phyloP scores from a whole-genome alignment of 257 asterid species.

The Leptodermis oblonga region DNA sequence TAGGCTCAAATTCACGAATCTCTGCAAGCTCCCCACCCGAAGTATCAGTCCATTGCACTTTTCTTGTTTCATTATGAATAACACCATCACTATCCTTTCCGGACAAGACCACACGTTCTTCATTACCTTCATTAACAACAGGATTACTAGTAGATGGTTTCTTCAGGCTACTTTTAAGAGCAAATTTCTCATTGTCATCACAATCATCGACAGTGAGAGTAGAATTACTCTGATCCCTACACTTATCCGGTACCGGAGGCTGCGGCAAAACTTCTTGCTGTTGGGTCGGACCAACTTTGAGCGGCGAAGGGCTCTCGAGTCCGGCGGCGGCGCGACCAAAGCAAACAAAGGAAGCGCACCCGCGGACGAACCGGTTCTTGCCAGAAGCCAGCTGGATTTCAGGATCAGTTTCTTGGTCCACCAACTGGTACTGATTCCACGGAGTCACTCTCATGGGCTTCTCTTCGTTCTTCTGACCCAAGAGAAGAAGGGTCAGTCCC shows the following conservation, averaged over 20 bases:
- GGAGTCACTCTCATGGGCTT: slow-evolving; percentile 98
- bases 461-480: slow-evolving; percentile 83
- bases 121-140: slow-evolving; percentile 24
- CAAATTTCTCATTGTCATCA: slow-evolving; percentile 28
- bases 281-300: slow-evolving; percentile 68
- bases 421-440: slow-evolving; percentile 98
- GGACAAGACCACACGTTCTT: slow-evolving; percentile 26
- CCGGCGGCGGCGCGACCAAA: slow-evolving; percentile 77
- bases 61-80: slow-evolving; percentile 53
- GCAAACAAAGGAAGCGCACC: slow-evolving; percentile 84
- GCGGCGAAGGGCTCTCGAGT: slow-evolving; percentile 62
- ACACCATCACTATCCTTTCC: slow-evolving; percentile 32
- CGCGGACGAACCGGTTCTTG: slow-evolving; percentile 59
- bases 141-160: slow-evolving; percentile 32
- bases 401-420: slow-evolving; percentile 78
- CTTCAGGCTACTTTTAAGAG: slow-evolving; percentile 78
- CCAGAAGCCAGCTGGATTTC: slow-evolving; percentile 92
- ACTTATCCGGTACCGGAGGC: slow-evolving; percentile 37
- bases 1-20: slow-evolving; percentile 90
- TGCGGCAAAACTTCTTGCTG: slow-evolving; percentile 45
- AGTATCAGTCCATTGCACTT: slow-evolving; percentile 91
- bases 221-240: slow-evolving; percentile 26
- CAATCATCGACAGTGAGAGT: slow-evolving; percentile 33
- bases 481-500: slow-evolving; percentile 85
- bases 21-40: slow-evolving; percentile 80